These are phyloP conservation scores for Microsporum audouinii DNA, from an alignment of 2,329 filamentous ascomycete species.

Conservation along the genomic window DNA sequence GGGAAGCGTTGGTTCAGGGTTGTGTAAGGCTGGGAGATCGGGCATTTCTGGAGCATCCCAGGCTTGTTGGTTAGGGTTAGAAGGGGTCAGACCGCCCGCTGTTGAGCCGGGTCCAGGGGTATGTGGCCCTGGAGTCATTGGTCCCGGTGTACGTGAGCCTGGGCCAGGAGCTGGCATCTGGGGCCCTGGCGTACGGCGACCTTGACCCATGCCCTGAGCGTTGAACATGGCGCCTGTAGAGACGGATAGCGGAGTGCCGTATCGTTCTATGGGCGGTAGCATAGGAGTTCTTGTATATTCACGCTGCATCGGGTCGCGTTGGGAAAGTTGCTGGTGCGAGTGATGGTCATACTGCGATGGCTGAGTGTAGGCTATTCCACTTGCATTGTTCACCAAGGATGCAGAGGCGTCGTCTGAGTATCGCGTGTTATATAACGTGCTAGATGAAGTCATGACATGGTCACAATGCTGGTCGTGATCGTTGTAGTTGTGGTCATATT, in stretches of 20 bases:
- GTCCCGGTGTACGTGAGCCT: constrained; percentile 19
- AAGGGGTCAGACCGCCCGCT: constrained; percentile 13
- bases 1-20: not conserved
- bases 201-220: constrained; percentile 12
- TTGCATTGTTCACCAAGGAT: constrained; percentile 23
- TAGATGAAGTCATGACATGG: constrained; percentile 24
- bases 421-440: not conserved
- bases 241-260: constrained; percentile 45
- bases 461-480: constrained; percentile 17
- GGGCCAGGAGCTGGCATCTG: constrained; percentile 12
- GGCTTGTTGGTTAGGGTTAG: constrained; percentile 10
- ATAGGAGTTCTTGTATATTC: constrained; percentile 2
- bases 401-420: constrained; percentile 44
- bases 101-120: not conserved
- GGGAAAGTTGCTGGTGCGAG: constrained; percentile 11
- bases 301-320: not conserved
- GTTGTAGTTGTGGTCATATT: constrained; percentile 26
- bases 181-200: constrained; percentile 19
- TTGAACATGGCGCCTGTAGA: constrained; percentile 13
- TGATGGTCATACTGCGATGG: constrained; percentile 24
- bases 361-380: constrained; percentile 12
- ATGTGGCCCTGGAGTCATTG: constrained; percentile 1
- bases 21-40: constrained; percentile 11
- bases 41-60: constrained; percentile 12
- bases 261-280: constrained; percentile 22